These are phyloP conservation scores for Hypoxylon crocopeplum DNA, from an alignment of 495 filamentous ascomycete genomes.

Conservation along the genomic window DNA sequence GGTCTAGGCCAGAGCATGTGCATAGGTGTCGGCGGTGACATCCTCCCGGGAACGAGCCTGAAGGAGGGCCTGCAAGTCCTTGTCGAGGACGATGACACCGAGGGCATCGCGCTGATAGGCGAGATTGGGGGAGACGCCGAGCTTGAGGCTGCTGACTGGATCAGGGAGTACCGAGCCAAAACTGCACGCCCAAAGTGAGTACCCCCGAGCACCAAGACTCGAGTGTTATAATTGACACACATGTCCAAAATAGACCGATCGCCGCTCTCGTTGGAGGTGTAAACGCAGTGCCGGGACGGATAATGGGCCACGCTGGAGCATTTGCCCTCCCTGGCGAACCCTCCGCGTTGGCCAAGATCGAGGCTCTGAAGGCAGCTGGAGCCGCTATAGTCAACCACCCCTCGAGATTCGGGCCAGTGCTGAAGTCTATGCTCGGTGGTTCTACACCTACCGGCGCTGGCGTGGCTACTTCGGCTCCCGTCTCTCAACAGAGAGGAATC, in stretches of 20 bases:
- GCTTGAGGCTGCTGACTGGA: slow-evolving; percentile 82
- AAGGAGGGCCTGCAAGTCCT: slow-evolving; percentile 78
- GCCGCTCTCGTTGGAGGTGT: slow-evolving; percentile 79
- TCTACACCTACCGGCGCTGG: slow-evolving; percentile 25
- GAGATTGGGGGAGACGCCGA: slow-evolving; percentile 87
- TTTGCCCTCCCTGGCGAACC: slow-evolving; percentile 74
- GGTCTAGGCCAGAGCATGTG: slow-evolving; percentile 86
- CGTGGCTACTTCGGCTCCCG: slow-evolving; percentile 12
- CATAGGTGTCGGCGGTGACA: slow-evolving; percentile 89
- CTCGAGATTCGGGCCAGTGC: slow-evolving; percentile 75
- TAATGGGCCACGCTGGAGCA: slow-evolving; percentile 92
- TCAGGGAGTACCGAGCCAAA: slow-evolving; percentile 68
- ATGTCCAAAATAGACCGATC: slow-evolving; percentile 65
- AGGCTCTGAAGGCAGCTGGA: slow-evolving; percentile 71
- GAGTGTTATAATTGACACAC: background rate
- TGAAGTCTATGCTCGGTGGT: slow-evolving; percentile 58
- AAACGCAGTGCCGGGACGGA: slow-evolving; percentile 66
- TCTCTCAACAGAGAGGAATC: slow-evolving; percentile 53
- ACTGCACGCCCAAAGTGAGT: slow-evolving; percentile 71
- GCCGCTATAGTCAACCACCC: slow-evolving; percentile 82
- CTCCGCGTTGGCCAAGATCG: slow-evolving; percentile 68
- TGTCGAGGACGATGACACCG: slow-evolving; percentile 74
- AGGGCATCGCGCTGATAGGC: slow-evolving; percentile 83
- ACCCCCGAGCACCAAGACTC: too few relatives aligned
- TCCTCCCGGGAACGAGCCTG: slow-evolving; percentile 81